phyloP scores from a whole-genome alignment of 2,329 filamentous ascomycete species.

The Apiospora aurea region DNA sequence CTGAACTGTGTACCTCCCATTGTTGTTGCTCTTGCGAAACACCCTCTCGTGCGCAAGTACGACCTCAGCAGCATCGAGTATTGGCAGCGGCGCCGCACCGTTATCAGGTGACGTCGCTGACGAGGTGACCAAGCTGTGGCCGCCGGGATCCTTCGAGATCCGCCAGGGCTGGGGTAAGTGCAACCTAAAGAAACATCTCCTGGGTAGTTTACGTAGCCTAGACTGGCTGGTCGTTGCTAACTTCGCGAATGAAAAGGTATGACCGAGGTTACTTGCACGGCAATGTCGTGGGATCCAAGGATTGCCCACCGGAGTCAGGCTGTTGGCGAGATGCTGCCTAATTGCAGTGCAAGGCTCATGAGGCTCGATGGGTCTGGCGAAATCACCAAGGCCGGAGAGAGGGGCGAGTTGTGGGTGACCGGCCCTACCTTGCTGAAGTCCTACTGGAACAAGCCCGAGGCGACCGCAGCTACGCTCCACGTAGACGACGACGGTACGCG shows the following conservation, averaged over 20 bases:
- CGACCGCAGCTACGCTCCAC: constrained; percentile 65
- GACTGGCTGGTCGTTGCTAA: neutral
- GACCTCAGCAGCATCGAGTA: constrained; percentile 70
- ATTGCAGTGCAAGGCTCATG: constrained; percentile 73
- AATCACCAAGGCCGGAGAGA: constrained; percentile 56
- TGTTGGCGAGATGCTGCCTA: constrained; percentile 75
- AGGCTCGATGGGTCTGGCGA: constrained; percentile 60
- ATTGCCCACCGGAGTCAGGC: constrained; percentile 46
- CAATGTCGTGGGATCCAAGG: constrained; percentile 68
- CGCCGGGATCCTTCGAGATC: constrained; percentile 43
- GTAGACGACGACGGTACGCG: constrained; percentile 56
- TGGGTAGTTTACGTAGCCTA: neutral
- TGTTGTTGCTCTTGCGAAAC: constrained; percentile 75
- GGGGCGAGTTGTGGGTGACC: constrained; percentile 76
- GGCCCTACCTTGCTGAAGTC: constrained; percentile 77
- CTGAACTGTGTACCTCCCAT: constrained; percentile 78
- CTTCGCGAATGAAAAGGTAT: constrained; percentile 63
- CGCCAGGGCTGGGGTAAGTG: constrained; percentile 90
- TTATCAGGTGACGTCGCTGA: constrained; percentile 62
- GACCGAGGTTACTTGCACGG: constrained; percentile 81
- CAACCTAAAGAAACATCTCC: constrained; percentile 67
- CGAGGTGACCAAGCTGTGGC: constrained; percentile 66
- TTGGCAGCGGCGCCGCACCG: constrained; percentile 75
- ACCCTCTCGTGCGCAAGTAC: constrained; percentile 68
- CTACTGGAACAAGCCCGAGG: constrained; percentile 76